Evolutionary conservation across 2,329 filamentous ascomycete genomes (phyloP).

Genomic region (Magnaporthiopsis incrustans): DNA sequence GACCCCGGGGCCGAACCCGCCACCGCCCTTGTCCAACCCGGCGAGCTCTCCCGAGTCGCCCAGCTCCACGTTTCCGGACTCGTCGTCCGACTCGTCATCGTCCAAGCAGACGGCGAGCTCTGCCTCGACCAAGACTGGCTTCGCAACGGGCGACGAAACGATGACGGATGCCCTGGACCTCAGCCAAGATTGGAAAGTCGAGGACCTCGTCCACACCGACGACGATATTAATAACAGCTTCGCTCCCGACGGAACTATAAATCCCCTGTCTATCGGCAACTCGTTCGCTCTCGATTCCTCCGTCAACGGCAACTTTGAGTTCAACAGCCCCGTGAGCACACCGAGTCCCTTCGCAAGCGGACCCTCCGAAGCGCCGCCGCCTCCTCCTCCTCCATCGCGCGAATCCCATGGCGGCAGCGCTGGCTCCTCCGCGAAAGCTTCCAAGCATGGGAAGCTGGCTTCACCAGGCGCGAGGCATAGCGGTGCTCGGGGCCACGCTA

Average conservation of each 20-base stretch:
- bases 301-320: slow-evolving; percentile 24
- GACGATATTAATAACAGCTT: slow-evolving; percentile 21
- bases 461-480: slow-evolving; percentile 3
- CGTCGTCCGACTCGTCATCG: slow-evolving; percentile 15
- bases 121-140: slow-evolving; percentile 34
- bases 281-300: slow-evolving; percentile 11
- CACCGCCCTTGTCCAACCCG: slow-evolving; percentile 5
- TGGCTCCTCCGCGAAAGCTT: slow-evolving; percentile 15
- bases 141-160: slow-evolving; percentile 32
- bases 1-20: slow-evolving; percentile 3
- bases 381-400: background rate
- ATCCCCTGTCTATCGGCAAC: slow-evolving; percentile 23
- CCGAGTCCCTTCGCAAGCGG: slow-evolving; percentile 15
- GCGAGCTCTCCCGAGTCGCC: slow-evolving; percentile 8
- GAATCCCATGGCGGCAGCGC: slow-evolving; percentile 13
- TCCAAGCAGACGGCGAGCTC: slow-evolving; percentile 40
- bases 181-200: slow-evolving; percentile 35
- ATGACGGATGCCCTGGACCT: slow-evolving; percentile 33
- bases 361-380: slow-evolving; percentile 7
- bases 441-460: slow-evolving; percentile 14
- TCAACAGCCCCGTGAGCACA: slow-evolving; percentile 19
- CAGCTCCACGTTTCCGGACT: slow-evolving; percentile 5
- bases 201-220: slow-evolving; percentile 28
- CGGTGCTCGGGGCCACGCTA: slow-evolving; percentile 23
- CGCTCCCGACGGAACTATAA: slow-evolving; percentile 21